Evolutionary conservation across 306 rosid species (phyloP).

Genomic region (Fragaria vesca): DNA sequence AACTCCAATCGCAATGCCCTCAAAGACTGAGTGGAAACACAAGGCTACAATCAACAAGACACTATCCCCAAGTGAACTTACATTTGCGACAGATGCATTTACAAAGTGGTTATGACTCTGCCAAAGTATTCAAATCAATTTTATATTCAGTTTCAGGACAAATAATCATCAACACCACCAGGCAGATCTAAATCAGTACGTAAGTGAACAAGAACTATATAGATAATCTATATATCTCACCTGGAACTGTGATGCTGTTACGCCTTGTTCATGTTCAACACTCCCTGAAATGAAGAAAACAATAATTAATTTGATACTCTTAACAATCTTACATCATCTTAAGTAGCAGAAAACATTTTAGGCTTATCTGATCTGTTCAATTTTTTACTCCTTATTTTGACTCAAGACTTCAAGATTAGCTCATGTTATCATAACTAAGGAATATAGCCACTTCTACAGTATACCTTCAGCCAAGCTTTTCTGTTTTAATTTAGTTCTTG

Average conservation of each 20-base stretch:
- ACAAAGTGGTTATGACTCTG: constrained; percentile 45
- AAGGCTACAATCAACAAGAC: constrained; percentile 66
- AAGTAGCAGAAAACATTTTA: neutral
- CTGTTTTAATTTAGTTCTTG: neutral
- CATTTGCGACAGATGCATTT: constrained; percentile 27
- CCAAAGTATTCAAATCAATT: constrained; percentile 4
- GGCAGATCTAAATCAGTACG: neutral
- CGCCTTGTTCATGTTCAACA: constrained; percentile 8
- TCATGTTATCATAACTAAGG: neutral
- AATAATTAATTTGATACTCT: neutral
- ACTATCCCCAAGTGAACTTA: constrained; percentile 63
- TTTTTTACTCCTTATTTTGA: neutral
- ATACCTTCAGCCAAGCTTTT: neutral
- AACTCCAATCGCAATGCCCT: constrained; percentile 85
- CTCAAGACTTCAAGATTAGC: neutral
- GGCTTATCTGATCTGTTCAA: neutral
- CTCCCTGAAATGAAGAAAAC: neutral
- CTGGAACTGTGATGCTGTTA: constrained; percentile 2
- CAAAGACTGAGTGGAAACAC: constrained; percentile 83
- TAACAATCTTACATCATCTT: neutral
- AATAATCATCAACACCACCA: neutral
- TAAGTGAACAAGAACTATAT: neutral
- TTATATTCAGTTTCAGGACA: neutral
- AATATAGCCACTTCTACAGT: neutral
- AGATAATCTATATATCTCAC: neutral